phyloP scores from a whole-genome alignment of 108 stramenopile species.

The Nitzschia putrida region DNA sequence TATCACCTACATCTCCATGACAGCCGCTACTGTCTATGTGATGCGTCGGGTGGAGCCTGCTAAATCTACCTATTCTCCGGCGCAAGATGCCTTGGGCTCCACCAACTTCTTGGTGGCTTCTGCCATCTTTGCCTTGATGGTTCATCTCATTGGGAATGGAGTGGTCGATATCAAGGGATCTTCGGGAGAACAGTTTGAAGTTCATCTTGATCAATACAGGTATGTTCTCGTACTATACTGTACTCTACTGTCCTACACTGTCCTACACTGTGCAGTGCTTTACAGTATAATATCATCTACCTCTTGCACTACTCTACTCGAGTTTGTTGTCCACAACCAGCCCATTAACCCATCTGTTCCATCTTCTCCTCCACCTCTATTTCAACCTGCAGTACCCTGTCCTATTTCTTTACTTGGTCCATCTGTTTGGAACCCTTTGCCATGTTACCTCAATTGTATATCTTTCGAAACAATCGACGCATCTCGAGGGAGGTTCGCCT shows the following conservation, averaged over 20 bases:
- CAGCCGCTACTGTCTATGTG: slow-evolving; percentile 73
- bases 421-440: slow-evolving; percentile 88
- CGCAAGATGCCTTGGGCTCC: slow-evolving; percentile 87
- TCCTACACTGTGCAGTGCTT: too few relatives aligned
- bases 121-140: slow-evolving; percentile 4
- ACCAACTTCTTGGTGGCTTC: slow-evolving; percentile 49
- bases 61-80: slow-evolving; percentile 78
- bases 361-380: not conserved
- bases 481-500: slow-evolving; percentile 86
- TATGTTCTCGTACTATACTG: not conserved
- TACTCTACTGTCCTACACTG: too few relatives aligned
- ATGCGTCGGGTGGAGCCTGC: slow-evolving; percentile 71
- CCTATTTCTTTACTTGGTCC: slow-evolving; percentile 84
- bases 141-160: slow-evolving; percentile 12
- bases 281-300: too few relatives aligned
- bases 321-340: too few relatives aligned
- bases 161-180: slow-evolving; percentile 13
- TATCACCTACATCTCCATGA: slow-evolving; percentile 76
- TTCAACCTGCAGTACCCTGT: slow-evolving; percentile 26
- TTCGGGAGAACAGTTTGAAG: slow-evolving; percentile 17
- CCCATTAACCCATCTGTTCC: not conserved
- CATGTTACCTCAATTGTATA: slow-evolving; percentile 91
- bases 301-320: too few relatives aligned
- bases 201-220: slow-evolving; percentile 19
- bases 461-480: slow-evolving; percentile 82